Conservation (phyloP, 192 early-diverging fungal species). For the Mortierella antarctica region DNA sequence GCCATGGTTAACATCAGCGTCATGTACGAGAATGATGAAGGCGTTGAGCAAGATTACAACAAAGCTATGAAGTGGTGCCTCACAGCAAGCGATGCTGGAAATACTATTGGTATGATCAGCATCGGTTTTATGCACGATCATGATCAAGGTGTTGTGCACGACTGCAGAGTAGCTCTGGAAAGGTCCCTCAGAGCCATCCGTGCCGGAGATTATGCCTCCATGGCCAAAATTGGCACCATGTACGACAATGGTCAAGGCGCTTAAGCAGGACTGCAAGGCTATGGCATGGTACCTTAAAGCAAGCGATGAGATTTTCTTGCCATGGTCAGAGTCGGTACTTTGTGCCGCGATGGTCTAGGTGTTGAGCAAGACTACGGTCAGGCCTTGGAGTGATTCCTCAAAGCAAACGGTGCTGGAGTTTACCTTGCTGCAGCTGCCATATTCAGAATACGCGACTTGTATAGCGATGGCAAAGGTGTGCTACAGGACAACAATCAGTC, state of each 20-base stretch:
- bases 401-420: no score
- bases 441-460: no score
- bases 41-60: no score
- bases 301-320: not conserved
- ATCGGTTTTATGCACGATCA: constrained; percentile 48
- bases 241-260: constrained; percentile 49
- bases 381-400: no score
- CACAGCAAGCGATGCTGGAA: constrained; percentile 26
- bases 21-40: no score
- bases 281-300: constrained; percentile 53
- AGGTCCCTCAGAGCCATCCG: constrained; percentile 51
- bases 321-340: not conserved
- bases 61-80: constrained; percentile 10
- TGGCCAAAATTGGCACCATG: constrained; percentile 37
- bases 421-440: no score
- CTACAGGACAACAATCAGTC: no score
- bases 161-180: constrained; percentile 36
- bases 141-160: constrained; percentile 14
- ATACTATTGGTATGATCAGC: constrained; percentile 32
- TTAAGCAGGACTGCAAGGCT: constrained; percentile 26
- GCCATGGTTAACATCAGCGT: no score
- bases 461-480: no score
- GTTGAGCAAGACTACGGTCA: not conserved
- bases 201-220: constrained; percentile 35
- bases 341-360: not conserved